Evolutionary conservation across 495 filamentous ascomycete species (phyloP).

Genomic region (Cercophora samala): DNA sequence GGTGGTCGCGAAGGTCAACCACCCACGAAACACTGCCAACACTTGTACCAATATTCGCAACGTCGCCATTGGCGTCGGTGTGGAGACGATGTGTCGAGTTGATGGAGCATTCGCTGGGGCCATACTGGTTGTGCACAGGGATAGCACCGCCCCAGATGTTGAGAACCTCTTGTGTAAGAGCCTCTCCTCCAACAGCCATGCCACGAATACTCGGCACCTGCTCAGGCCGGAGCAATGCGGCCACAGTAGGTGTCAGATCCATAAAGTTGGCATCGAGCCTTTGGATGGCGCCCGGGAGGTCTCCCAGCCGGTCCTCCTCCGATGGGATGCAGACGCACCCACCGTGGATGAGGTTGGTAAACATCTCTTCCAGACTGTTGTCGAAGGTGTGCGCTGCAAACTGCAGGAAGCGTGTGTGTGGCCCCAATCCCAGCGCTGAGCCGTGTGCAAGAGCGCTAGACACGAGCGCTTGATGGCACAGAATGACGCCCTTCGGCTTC

Average conservation of each 20-base stretch:
- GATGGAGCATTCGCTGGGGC: constrained; percentile 30
- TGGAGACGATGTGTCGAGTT: constrained; percentile 23
- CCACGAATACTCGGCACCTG: constrained; percentile 30
- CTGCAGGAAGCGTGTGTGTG: constrained; percentile 48
- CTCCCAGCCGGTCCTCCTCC: constrained; percentile 21
- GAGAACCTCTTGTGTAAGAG: constrained; percentile 21
- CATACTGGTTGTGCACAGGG: constrained; percentile 31
- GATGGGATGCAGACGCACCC: constrained; percentile 36
- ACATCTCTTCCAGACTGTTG: constrained; percentile 53
- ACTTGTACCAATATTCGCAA: constrained; percentile 22
- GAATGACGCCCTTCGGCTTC: constrained; percentile 45
- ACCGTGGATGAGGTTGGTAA: constrained; percentile 50
- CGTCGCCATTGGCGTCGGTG: constrained; percentile 8
- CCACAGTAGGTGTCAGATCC: constrained; percentile 26
- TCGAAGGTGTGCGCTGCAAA: constrained; percentile 61
- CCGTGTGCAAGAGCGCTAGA: constrained; percentile 37
- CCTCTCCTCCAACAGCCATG: constrained; percentile 32
- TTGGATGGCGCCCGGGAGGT: constrained; percentile 19
- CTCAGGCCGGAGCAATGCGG: constrained; percentile 25
- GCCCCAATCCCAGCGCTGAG: constrained; percentile 36
- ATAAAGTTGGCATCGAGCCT: constrained; percentile 26
- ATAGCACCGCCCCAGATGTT: constrained; percentile 18
- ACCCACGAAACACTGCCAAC: constrained; percentile 39
- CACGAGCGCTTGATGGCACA: constrained; percentile 47
- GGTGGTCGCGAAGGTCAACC: constrained; percentile 56